Percentiles rank a stretch among this genome's conserved stretches.
Evolutionary conservation across 768 basidiomycete species (phyloP).

Genomic region (Lactarius psammicola): DNA sequence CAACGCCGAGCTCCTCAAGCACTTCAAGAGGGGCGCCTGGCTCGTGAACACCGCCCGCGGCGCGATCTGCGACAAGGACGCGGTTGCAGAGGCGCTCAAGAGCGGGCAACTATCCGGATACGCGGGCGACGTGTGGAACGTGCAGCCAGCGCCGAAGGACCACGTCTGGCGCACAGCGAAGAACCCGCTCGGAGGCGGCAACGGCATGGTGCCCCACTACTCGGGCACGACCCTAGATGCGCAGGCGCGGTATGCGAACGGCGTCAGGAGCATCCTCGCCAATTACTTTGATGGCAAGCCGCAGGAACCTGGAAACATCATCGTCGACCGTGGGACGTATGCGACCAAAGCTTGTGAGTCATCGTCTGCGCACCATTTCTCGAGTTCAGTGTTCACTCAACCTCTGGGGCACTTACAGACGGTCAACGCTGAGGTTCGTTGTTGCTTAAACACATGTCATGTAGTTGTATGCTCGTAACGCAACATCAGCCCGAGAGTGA

Average conservation of each 20-base stretch:
- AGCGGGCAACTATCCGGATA: slow-evolving; percentile 68
- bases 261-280: slow-evolving; percentile 65
- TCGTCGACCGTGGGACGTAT: slow-evolving; percentile 51
- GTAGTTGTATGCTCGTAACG: neutral
- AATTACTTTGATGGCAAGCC: slow-evolving; percentile 62
- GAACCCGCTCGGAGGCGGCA: slow-evolving; percentile 79
- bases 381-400: slow-evolving; percentile 7
- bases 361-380: neutral
- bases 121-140: slow-evolving; percentile 74
- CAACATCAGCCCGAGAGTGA: neutral
- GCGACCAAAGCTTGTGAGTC: slow-evolving; percentile 47
- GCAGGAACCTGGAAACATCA: slow-evolving; percentile 80
- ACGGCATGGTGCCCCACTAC: slow-evolving; percentile 88
- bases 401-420: slow-evolving; percentile 38
- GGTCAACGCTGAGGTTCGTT: slow-evolving; percentile 46
- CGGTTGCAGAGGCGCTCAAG: slow-evolving; percentile 71
- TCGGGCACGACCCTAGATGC: slow-evolving; percentile 89
- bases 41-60: slow-evolving; percentile 93
- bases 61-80: slow-evolving; percentile 84
- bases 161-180: slow-evolving; percentile 84
- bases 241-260: slow-evolving; percentile 80
- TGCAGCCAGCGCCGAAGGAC: slow-evolving; percentile 82
- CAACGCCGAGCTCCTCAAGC: slow-evolving; percentile 76
- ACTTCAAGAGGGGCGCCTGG: slow-evolving; percentile 89
- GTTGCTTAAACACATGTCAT: neutral